phyloP scores from a whole-genome alignment of 2,329 filamentous ascomycete species.

The Fusarium agapanthi region DNA sequence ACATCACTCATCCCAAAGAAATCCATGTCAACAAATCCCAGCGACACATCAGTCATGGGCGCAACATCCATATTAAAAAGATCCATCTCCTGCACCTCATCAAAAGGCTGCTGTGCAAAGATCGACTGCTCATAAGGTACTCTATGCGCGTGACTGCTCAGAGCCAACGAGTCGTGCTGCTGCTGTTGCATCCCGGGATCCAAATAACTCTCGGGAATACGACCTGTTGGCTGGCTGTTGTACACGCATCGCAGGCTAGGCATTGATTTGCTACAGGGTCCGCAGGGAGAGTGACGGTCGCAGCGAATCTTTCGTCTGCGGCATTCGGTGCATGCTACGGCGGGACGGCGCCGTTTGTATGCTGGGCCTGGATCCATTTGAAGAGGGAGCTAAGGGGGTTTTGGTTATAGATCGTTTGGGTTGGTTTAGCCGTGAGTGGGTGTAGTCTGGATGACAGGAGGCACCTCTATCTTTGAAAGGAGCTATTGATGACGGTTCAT shows the following conservation, averaged over 20 bases:
- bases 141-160: not conserved
- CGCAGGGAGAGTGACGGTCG: conserved; percentile 2
- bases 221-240: not conserved
- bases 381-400: not conserved
- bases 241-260: conserved; percentile 1
- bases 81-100: not conserved
- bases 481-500: not conserved
- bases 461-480: not conserved
- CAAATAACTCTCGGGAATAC: not conserved
- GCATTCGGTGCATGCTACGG: conserved; percentile 2
- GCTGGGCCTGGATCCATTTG: not conserved
- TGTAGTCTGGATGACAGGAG: not conserved
- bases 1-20: not conserved
- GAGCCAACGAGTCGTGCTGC: not conserved
- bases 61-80: not conserved
- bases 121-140: not conserved
- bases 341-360: conserved; percentile 3
- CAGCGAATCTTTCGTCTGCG: conserved; percentile 2
- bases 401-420: not conserved
- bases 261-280: conserved; percentile 2
- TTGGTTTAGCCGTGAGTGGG: not conserved
- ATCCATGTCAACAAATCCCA: not conserved
- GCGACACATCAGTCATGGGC: not conserved
- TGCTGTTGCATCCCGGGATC: not conserved
- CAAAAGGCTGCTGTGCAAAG: not conserved